Evolutionary conservation across 179 eudicot species (phyloP), one percentile per base, ranked within the genome.

Genomic region (Spergularia azorica): DNA sequence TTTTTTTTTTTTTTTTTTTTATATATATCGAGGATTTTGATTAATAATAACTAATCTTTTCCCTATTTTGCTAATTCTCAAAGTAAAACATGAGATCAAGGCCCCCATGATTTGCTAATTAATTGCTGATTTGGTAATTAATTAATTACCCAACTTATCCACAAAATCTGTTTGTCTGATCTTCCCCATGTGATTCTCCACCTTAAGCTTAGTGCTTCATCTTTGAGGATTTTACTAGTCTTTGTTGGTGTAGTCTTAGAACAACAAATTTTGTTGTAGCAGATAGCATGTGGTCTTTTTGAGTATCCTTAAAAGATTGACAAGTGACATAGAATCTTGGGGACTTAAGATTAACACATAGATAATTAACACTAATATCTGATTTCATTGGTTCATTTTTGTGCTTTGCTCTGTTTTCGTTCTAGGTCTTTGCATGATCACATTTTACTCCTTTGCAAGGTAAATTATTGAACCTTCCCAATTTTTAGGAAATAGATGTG

Each of bases 121-220:
- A 43, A 43, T 43, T 43, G 8, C 48, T 43, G 48, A 43, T 43
- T 43, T 43, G 48, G 6, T 43, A 43, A 58, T 63, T 79, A 16
- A 58, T 70, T 71, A 70, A 70, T 70, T 70, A 10, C 72, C 74
- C 73, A 62, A 57, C 75, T 74, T 36, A 82, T 82, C 79, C 61
- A 43, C 56, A 63, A 70, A 74, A 79, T 78, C 82, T 70, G 69
- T n/a, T 15, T 63, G 38, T 48, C 62, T 78, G 81, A 79, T 82
- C 51, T 75, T 71, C 54, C 5, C 77, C 85, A 82, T 82, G 82
- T 82, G 76, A 78, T 3, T 36, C 74, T 71, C 84, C 82, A 78
- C 79, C 68, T 70, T 70, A 56, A 39, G 63, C 48, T 74, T 55
- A 81, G 77, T 68, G 70, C 66, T 67, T 46, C 71, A 73, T 78